Evolutionary conservation across 176 grass and related monocot genomes (phyloP), one percentile per base, ranked within the genome.

Genomic region (Carex myosuroides): DNA sequence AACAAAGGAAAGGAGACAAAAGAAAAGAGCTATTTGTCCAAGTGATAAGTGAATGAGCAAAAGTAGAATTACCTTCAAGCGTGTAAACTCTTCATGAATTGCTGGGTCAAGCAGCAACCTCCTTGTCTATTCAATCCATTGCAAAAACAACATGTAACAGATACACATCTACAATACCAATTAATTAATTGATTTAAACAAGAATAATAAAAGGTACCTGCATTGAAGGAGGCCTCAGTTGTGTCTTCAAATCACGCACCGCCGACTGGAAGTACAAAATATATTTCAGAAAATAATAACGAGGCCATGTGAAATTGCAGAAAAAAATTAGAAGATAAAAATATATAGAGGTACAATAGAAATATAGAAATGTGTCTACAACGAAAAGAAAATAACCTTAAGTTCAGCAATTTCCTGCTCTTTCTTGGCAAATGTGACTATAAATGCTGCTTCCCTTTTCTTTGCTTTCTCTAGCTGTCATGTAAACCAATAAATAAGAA

Each of bases 21-120:
- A 9, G 73, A 33, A 78, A 17, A 9, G 48, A 30, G 50, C 2
- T 57, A 18, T 26, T 57, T 24, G 6, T 14, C 71, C 26, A 56
- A 57, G 3, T 57, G 73, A 56, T 17, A 57, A 78, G 24, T n/a
- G 8, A 78, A 78, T 3, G 52, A 78, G 14, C 13, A 32, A 57
- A 33, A 3, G 73, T 4, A 46, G 46, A 64, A 10, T 20, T 81
- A 99, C 97, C 93, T 99, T 99, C 68, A 99, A 86, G 9, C 90
- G 93, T 21, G 91, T 96, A 85, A 99, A 99, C 70, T 99, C 93
- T 88, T 96, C 97, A 72, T 99, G 97, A 80, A 99, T 99, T 71
- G 97, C 97, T 69, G 97, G 97, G 85, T 99, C 97, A 89, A 99
- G 97, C 55, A 99, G 88, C 87, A 99, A 85, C 84, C 87, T 90